phyloP scores from a whole-genome alignment of 768 basidiomycete genomes.

The Rhodosporidiobolus odoratus region DNA sequence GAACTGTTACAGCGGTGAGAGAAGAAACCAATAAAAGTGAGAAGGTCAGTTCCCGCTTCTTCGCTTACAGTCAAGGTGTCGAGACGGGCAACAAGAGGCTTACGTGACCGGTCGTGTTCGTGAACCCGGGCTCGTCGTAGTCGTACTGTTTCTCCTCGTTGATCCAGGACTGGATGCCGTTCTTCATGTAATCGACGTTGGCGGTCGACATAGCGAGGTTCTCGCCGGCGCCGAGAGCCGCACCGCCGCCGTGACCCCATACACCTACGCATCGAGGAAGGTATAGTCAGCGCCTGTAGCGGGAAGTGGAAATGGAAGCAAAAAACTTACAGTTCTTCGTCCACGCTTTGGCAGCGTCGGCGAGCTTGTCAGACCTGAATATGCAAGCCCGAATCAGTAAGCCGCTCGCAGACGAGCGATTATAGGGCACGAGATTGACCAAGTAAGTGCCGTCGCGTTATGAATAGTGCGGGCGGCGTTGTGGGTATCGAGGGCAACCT shows the following conservation, averaged over 20 bases:
- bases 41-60: neutral
- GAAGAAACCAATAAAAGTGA: neutral
- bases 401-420: neutral
- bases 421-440: constrained; percentile 23
- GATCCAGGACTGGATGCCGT: constrained; percentile 39
- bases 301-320: neutral
- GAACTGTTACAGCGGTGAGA: neutral
- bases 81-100: neutral
- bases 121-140: constrained; percentile 36
- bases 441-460: constrained; percentile 41
- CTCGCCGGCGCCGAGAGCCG: neutral
- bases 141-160: constrained; percentile 41
- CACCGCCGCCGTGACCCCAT: constrained; percentile 37
- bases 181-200: neutral
- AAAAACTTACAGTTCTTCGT: constrained; percentile 38
- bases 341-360: constrained; percentile 39
- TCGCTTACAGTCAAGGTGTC: neutral
- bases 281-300: neutral
- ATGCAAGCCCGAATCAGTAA: neutral
- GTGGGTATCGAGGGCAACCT: constrained; percentile 27
- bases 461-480: constrained; percentile 36
- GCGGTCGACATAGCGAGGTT: neutral
- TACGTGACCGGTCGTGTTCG: constrained; percentile 31
- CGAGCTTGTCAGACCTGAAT: constrained; percentile 37
- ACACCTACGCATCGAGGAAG: neutral